These are phyloP conservation scores for Backusella australiensis DNA, from an alignment of 192 early-diverging fungal genomes.

Conservation along the genomic window DNA sequence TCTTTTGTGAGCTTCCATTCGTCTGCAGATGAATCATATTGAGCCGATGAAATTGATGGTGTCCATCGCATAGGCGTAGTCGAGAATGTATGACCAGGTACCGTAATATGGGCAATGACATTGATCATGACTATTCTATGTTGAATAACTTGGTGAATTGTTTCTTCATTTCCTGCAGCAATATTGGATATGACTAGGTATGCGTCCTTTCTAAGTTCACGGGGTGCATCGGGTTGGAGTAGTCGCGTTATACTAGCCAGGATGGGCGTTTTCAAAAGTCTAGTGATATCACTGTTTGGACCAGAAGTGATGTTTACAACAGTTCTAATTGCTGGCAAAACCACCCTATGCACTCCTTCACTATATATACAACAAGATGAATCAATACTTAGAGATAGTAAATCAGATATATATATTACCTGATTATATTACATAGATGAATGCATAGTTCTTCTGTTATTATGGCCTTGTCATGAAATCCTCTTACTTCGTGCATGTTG, in stretches of 20 bases:
- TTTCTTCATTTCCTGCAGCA: conserved; percentile 17
- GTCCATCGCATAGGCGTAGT: neutral
- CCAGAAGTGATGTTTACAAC: conserved; percentile 39
- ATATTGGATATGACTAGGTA: conserved; percentile 33
- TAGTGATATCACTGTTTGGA: conserved; percentile 21
- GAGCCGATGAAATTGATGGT: neutral
- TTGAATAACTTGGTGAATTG: conserved; percentile 17
- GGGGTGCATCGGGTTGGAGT: neutral
- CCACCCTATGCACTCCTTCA: neutral
- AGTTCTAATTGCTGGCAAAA: conserved; percentile 22
- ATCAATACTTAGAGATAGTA: neutral
- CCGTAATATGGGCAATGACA: conserved; percentile 19
- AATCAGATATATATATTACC: conserved; percentile 1
- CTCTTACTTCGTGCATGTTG: conserved; percentile 36
- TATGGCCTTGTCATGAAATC: conserved; percentile 11
- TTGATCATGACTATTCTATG: conserved; percentile 18
- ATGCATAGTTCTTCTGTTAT: conserved; percentile 17
- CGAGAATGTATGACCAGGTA: conserved; percentile 15
- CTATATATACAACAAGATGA: neutral
- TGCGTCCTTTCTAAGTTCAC: conserved; percentile 23
- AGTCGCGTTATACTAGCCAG: neutral
- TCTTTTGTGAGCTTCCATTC: conserved; percentile 40
- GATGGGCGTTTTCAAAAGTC: conserved; percentile 10
- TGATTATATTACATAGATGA: conserved; percentile 17
- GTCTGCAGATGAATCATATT: conserved; percentile 8